These are phyloP conservation scores for Dicorynia guianensis DNA, from an alignment of 306 rosid genomes.

Conservation along the genomic window DNA sequence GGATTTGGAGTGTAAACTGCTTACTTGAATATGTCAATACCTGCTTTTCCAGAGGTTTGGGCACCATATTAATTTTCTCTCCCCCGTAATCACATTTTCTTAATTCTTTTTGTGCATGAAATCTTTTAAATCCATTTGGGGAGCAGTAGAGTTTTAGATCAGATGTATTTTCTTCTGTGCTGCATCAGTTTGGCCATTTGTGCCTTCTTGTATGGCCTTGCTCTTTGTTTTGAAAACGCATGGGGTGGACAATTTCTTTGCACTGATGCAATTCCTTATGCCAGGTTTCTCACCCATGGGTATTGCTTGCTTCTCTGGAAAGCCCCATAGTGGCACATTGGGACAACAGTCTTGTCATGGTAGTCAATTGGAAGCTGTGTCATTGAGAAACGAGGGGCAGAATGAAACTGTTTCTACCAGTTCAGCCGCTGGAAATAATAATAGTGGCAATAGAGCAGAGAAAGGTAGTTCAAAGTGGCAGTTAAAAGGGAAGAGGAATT, in stretches of 20 bases:
- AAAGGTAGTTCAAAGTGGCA: constrained; percentile 80
- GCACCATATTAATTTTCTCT: neutral
- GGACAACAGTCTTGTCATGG: constrained; percentile 57
- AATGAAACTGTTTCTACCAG: constrained; percentile 56
- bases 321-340: constrained; percentile 46
- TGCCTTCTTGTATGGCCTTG: constrained; percentile 34
- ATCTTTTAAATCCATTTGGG: neutral
- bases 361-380: constrained; percentile 51
- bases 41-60: constrained; percentile 23
- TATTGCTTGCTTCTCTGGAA: constrained; percentile 52
- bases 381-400: constrained; percentile 51
- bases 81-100: neutral
- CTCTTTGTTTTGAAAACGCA: constrained; percentile 1
- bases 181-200: constrained; percentile 30
- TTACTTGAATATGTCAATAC: neutral
- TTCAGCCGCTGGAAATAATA: constrained; percentile 45
- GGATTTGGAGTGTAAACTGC: neutral
- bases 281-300: constrained; percentile 51
- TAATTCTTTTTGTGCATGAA: neutral
- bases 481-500: constrained; percentile 79
- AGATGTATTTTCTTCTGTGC: constrained; percentile 1
- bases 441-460: constrained; percentile 51
- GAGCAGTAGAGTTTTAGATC: neutral
- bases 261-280: constrained; percentile 39
- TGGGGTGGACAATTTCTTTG: constrained; percentile 13